Conservation (phyloP, 805 yeast species). For the Yueomyces sp. region DNA sequence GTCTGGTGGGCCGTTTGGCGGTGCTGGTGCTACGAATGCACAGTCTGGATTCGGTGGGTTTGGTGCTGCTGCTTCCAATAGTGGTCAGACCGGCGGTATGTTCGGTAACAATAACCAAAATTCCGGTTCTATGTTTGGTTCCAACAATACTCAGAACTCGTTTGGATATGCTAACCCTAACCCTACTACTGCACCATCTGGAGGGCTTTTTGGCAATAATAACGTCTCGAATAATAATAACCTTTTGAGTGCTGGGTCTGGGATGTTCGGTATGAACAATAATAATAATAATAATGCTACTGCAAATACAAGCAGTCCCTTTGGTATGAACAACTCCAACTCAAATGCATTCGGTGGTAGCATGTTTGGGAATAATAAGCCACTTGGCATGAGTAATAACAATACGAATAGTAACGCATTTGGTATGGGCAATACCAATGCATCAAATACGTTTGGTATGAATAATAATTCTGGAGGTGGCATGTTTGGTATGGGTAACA, state of each 20-base stretch:
- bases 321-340: neutral
- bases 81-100: neutral
- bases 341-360: too few species aligned
- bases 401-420: neutral
- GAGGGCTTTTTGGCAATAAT: too few species aligned
- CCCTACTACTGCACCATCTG: neutral
- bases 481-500: neutral
- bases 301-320: neutral
- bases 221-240: neutral
- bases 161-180: neutral
- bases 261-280: neutral
- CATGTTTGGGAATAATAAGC: neutral
- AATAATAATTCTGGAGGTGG: neutral
- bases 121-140: too few species aligned
- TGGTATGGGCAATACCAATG: neutral
- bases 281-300: neutral
- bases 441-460: neutral
- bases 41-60: constrained; percentile 25
- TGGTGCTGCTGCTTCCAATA: constrained; percentile 8
- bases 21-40: constrained; percentile 7
- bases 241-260: neutral
- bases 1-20: too few species aligned
- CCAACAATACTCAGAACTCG: neutral
- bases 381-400: neutral
- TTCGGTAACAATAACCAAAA: neutral